Evolutionary conservation across 306 rosid genomes (phyloP).

Genomic region (Pyrus betulifolia): DNA sequence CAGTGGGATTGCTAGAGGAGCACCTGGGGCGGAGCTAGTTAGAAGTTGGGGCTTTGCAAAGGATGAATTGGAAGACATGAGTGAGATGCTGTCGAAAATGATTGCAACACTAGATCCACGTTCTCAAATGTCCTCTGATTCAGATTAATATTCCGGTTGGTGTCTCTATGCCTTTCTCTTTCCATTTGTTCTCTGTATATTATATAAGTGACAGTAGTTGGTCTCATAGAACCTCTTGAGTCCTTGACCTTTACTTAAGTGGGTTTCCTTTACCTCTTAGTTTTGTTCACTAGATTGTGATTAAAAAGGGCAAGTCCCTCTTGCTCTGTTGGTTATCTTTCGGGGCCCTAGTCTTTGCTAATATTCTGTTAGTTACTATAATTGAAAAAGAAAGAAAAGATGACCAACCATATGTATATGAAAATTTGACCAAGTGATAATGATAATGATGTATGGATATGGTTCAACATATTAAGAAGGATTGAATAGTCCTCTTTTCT

Average conservation of each 20-base stretch:
- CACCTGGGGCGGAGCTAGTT: constrained; percentile 54
- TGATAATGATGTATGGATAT: not conserved
- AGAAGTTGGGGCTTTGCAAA: constrained; percentile 69
- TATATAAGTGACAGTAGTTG: not conserved
- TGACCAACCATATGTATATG: not conserved
- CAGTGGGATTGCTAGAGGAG: constrained; percentile 54
- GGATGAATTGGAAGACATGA: constrained; percentile 82
- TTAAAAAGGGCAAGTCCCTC: no score
- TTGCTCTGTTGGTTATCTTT: no score
- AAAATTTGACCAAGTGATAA: not conserved
- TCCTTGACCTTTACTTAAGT: no score
- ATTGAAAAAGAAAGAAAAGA: not conserved
- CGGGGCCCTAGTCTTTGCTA: not conserved
- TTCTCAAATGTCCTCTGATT: constrained; percentile 54
- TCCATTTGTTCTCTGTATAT: not conserved
- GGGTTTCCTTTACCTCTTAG: not conserved
- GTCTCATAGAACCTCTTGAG: not conserved
- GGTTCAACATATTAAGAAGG: not conserved
- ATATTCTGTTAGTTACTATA: not conserved
- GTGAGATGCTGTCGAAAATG: constrained; percentile 68
- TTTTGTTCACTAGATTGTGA: no score
- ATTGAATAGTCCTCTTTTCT: not conserved
- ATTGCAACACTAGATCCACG: constrained; percentile 41
- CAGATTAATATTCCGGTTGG: constrained; percentile 44
- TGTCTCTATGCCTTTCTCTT: not conserved